Evolutionary conservation across 2,329 filamentous ascomycete species (phyloP), one percentile per base, ranked within the genome.

Genomic region (Mycocentrospora acerina): DNA sequence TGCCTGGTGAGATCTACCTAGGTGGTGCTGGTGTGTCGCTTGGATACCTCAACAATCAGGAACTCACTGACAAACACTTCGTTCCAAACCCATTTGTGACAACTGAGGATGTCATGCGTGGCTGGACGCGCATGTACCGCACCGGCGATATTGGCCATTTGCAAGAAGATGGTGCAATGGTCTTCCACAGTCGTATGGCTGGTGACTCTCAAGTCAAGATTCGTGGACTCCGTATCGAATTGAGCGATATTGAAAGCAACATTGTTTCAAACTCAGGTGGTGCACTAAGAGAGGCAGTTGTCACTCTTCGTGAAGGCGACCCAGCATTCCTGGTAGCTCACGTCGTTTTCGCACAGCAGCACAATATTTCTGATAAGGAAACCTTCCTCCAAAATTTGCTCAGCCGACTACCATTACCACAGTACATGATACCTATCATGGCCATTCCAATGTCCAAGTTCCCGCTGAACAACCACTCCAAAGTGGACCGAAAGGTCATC

Each of bases 121-220:
- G 53, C 1, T 54, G 54, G 56, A 57, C 40, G 0, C 48, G 24
- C 3, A 59, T 71, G 40, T 67, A 71, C 44, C 55, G 56, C 2
- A 70, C 67, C 8, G 71, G 71, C 1, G 72, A 76, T 37, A 44
- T 40, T 7, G 73, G 68, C 0, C 53, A 56, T 1, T 46, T 74
- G 12, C 31, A 34, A 0, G 14, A 39, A 0, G 61, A 72, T 24
- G 72, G 73, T 0, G 41, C 54, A 0, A 37, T 75, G 0, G 30
- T 63, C 2, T 55, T 68, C 33, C 3, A 39, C 5, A 42, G 49
- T 7, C 37, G 54, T 0, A 37, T 46, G 1, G 35, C 18, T 9
- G 49, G 50, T 3, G 71, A 76, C 35, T 70, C 65, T 1, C 67
- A 74, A 29, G 53, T 77, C 44, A 78, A 78, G 46, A 52, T 78